Conservation (phyloP, 140 eudicot genomes). For the Bidens hawaiensis region DNA sequence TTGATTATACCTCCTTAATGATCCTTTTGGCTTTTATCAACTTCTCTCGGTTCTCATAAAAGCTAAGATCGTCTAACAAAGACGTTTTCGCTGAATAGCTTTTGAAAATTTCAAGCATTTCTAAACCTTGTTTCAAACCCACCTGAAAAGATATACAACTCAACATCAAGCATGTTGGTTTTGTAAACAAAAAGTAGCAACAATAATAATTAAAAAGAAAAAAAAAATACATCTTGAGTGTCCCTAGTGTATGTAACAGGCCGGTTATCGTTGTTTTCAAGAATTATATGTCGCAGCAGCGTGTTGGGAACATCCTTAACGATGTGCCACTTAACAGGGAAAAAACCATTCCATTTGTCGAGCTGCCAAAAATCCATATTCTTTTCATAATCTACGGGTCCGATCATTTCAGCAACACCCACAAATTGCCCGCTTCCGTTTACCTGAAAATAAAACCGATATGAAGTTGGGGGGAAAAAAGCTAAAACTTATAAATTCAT, state of each 20-base stretch:
- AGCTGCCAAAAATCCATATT: conserved; percentile 95
- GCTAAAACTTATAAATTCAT: too few relatives aligned
- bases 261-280: conserved; percentile 77
- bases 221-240: conserved; percentile 75
- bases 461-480: too few relatives aligned
- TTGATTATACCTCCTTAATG: conserved; percentile 32
- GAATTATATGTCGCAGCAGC: conserved; percentile 61
- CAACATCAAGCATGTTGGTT: not conserved
- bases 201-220: too few relatives aligned
- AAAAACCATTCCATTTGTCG: conserved; percentile 92
- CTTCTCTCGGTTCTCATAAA: conserved; percentile 71
- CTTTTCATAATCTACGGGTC: conserved; percentile 71
- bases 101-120: conserved; percentile 79
- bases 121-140: conserved; percentile 66
- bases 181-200: not conserved
- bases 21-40: conserved; percentile 50
- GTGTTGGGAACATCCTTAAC: conserved; percentile 81
- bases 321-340: conserved; percentile 92
- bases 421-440: conserved; percentile 92
- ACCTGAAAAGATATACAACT: conserved; percentile 34
- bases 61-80: conserved; percentile 60
- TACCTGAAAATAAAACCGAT: conserved; percentile 68
- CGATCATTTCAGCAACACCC: conserved; percentile 90
- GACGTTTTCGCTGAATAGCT: conserved; percentile 60
- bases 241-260: conserved; percentile 86